phyloP scores from a whole-genome alignment of 306 rosid genomes.

The Cucumis cinereus region DNA sequence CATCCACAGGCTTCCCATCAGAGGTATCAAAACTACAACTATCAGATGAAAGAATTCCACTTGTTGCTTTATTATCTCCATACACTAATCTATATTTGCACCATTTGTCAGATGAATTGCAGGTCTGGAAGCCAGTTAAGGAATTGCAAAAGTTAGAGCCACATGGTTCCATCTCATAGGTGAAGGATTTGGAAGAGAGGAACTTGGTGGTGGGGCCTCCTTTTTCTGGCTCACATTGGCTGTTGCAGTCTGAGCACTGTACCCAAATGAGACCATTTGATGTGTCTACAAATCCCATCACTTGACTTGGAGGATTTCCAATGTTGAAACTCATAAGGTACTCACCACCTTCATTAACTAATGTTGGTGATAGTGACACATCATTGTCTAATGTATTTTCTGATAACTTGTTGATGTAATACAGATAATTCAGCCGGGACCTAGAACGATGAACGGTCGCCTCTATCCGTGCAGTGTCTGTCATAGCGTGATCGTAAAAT shows the following conservation, averaged over 20 bases:
- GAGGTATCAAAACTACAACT: slow-evolving; percentile 7
- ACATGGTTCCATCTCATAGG: slow-evolving; percentile 1
- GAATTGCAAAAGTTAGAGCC: slow-evolving; percentile 8
- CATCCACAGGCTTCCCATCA: not conserved
- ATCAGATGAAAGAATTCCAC: slow-evolving; percentile 10
- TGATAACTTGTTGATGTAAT: not conserved
- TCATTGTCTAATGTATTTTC: not conserved
- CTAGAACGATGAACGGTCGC: slow-evolving; percentile 1
- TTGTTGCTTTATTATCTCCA: not conserved
- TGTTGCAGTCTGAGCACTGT: not conserved
- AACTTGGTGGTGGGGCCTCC: not conserved
- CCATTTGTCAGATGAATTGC: not conserved
- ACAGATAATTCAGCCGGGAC: not conserved
- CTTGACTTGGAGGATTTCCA: slow-evolving; percentile 10
- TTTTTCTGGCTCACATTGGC: not conserved
- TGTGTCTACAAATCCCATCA: slow-evolving; percentile 5
- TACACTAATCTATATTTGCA: slow-evolving; percentile 2
- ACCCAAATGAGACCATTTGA: slow-evolving; percentile 12
- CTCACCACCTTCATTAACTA: not conserved
- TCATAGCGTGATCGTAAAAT: slow-evolving; percentile 9
- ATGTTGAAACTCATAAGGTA: slow-evolving; percentile 5
- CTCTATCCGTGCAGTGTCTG: not conserved
- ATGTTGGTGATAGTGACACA: not conserved
- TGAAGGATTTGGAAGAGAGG: not conserved
- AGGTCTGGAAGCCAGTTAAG: not conserved